Base-by-base conservation (phyloP, 1,139 yeast genomes). In the Geotrichum candidum region DNA sequence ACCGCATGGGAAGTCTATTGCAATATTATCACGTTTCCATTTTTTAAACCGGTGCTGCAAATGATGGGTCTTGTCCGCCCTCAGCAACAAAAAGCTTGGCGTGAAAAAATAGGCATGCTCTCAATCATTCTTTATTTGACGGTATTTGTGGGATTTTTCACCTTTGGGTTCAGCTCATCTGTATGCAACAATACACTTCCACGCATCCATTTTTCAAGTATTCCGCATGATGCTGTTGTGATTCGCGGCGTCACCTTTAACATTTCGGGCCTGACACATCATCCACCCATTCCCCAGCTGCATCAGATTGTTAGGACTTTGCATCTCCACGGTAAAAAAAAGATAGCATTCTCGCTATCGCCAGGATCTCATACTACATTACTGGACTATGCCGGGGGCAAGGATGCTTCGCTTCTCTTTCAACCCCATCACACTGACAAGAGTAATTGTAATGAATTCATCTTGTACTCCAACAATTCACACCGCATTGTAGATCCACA, bases 61-160 rank as follows among this genome's bases (percentile, higher is more conserved):
- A 71, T 85, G 57, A 84, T 82, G 73, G 97, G 97, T 1, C 80
- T 90, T 76, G 80, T 80, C 45, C 83, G 86, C 50, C 82, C 82
- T 67, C 87, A 84, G 58, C 82, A 92, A 68, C 96, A 89, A 72
- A 82, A 83, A 76, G 97, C 97, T 0, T 91, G 97, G 97, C 81
- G 97, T 71, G 97, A 91, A 73, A 91, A 91, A 72, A 84, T 90
- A 53, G 97, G 88, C 0, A 78, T 90, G 61, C 77, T 91, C 54
- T 81, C 91, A 1, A 78, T 90, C 62, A 89, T 91, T 66, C 68
- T 84, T 22, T 81, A 82, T 66, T 74, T 88, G 62, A 96, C 94
- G 58, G 82, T 86, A 0, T 72, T 86, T 62, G 86, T 90, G 58
- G 96, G 94, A 1, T 90, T 81, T 71, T 78, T 90, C 68, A 88